Base-by-base conservation (phyloP, 2,329 filamentous ascomycete genomes). In the Microcyclospora tardicrescens region DNA sequence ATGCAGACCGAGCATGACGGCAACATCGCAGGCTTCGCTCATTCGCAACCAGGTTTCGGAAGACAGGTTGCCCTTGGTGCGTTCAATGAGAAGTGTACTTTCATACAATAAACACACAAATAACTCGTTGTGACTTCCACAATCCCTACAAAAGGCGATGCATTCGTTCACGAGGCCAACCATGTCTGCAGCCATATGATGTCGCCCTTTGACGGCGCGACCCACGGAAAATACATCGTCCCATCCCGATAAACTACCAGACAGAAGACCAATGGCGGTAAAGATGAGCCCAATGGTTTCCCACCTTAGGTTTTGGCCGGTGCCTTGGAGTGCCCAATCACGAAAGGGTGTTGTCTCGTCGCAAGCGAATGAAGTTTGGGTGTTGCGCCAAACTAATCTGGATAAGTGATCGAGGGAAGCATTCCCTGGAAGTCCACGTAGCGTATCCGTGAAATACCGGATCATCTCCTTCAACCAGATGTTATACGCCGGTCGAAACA, bases 231-330 rank as follows among this genome's bases (percentile, higher is more conserved):
- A 47, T 2, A 45, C 35, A 0, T 44, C 34, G 19, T 54, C 48
- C 47, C 47, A 50, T 12, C 34, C 38, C 3, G 38, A 40, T 2
- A 52, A 37, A 31, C 34, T 34, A 11, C 32, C 27, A 1, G 52
- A 50, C 5, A 61, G 36, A 19, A 61, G 36, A 2, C 54, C 56
- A 0, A 60, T 52, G 28, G 58, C 38, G 3, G 55, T 53, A 10
- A 60, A 43, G 0, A 63, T 38, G 9, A 62, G 50, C 1, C 61
- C 62, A 2, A 64, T 46, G 10, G 61, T 55, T 36, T 64, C 62
- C 62, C 62, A 65, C 36, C 61, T 51, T 8, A 64, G 37, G n/a
- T n/a, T n/a, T n/a, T n/a, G n/a, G n/a, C n/a, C n/a, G 19, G 61
- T 61, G 5, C 53, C 54, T 14, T 49, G 51, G 2, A 43, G 36